Conservation (phyloP, 1,284 basidiomycete species). For the Anthracocystis setariae region DNA sequence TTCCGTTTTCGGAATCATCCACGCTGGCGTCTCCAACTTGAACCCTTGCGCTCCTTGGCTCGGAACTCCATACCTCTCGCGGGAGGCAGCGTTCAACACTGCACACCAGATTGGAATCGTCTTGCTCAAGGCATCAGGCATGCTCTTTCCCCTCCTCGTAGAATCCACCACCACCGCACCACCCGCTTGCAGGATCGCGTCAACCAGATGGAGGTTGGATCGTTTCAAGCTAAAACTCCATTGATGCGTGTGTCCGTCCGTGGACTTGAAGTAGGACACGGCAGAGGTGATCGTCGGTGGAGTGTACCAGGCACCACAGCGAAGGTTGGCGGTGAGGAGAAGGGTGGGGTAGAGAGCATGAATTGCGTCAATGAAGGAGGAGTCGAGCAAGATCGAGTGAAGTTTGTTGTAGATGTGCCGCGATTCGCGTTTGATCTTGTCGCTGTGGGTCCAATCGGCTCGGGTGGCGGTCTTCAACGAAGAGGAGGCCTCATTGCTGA, state of each 20-base stretch:
- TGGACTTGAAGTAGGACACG: slow-evolving; percentile 92
- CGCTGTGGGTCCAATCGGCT: slow-evolving; percentile 31
- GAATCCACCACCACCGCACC: slow-evolving; percentile 91
- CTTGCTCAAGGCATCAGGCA: slow-evolving; percentile 93
- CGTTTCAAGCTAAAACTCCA: slow-evolving; percentile 69
- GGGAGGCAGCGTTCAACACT: slow-evolving; percentile 80
- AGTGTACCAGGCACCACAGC: slow-evolving; percentile 94
- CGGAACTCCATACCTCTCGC: slow-evolving; percentile 20
- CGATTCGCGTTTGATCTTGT: slow-evolving; percentile 38
- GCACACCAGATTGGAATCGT: slow-evolving; percentile 96
- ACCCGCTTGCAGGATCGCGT: slow-evolving; percentile 74
- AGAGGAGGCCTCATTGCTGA: background rate
- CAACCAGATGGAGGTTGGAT: slow-evolving; percentile 83
- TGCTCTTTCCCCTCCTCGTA: slow-evolving; percentile 89
- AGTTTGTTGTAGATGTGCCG: slow-evolving; percentile 51
- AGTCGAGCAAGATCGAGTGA: slow-evolving; percentile 28
- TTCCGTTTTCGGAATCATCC: slow-evolving; percentile 48
- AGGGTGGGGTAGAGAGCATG: slow-evolving; percentile 14
- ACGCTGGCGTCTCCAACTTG: slow-evolving; percentile 51
- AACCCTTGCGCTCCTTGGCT: slow-evolving; percentile 66
- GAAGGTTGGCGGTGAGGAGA: slow-evolving; percentile 78
- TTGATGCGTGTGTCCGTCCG: slow-evolving; percentile 85
- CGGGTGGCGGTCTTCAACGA: background rate
- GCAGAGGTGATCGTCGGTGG: slow-evolving; percentile 72
- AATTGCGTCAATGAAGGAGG: slow-evolving; percentile 24